Evolutionary conservation across 331 rosid genomes (phyloP), one percentile per base, ranked within the genome.

Genomic region (Pyrus hybrid): DNA sequence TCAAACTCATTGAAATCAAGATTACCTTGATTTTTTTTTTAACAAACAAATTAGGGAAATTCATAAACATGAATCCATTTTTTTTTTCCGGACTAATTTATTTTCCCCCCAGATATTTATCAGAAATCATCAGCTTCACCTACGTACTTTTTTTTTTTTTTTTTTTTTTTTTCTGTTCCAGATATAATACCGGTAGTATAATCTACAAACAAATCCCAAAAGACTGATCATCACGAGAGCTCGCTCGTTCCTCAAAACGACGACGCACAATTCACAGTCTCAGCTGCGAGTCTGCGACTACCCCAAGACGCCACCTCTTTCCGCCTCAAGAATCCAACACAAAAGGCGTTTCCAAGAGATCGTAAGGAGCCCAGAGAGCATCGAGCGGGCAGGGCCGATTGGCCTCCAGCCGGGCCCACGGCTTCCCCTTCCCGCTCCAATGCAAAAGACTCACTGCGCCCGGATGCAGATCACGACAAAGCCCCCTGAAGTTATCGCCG

Each of bases 391-490:
- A 91, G 0, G 93, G 96, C 43, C 93, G 78, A 57, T 81, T 91
- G 6, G 96, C 91, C 60, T 88, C 96, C 60, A 91, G 82, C 9
- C 96, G 68, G 17, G 80, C 96, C 96, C 96, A 91, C 1, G 96
- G 96, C 73, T 91, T 91, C 3, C 93, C 96, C 79, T 91, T 91
- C 6, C 93, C 96, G 66, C 98, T 93, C 98, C 98, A 93, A 86
- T 93, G 98, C 84, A 93, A 74, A 17, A 93, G 75, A 66, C 98
- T 93, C 7, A 87, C 98, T 1, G 98, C 91, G 8, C 98, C 98
- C 3, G 93, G 91, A 65, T 93, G 98, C 5, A 93, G 86, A 83
- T 93, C 79, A 30, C 98, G 74, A 69, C 98, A 93, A 0, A 93
- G 87, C 3, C 97, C 98, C 13, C 90, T 71, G 49, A 84, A 91